phyloP scores from a whole-genome alignment of 768 basidiomycete species.

The Termitomyces sp. region DNA sequence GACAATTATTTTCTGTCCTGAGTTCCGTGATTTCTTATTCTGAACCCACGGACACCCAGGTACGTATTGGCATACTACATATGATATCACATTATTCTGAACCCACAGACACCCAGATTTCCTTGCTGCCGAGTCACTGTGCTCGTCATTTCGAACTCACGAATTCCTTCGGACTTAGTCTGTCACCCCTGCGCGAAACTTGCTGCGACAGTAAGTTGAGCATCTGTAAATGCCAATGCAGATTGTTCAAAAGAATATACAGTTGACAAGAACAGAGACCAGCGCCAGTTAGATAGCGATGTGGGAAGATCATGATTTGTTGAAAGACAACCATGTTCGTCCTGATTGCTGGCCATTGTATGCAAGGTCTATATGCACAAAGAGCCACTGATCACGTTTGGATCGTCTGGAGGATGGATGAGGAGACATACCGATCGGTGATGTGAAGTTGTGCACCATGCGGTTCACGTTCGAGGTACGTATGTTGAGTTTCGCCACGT shows the following conservation, averaged over 20 bases:
- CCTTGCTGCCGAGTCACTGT: too few relatives aligned
- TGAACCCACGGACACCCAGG: too few relatives aligned
- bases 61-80: too few relatives aligned
- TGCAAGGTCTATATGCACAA: conserved; percentile 21
- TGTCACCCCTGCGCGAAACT: too few relatives aligned
- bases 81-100: too few relatives aligned
- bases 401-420: neutral
- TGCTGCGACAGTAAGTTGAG: neutral
- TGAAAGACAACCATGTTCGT: conserved; percentile 32
- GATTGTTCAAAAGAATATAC: neutral
- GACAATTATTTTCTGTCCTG: too few relatives aligned
- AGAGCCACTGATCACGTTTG: neutral
- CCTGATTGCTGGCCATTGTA: conserved; percentile 17
- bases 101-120: too few relatives aligned
- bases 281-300: neutral
- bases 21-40: too few relatives aligned
- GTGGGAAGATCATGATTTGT: conserved; percentile 20
- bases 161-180: too few relatives aligned
- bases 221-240: neutral
- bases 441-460: conserved; percentile 62
- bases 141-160: too few relatives aligned
- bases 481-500: conserved; percentile 39
- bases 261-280: neutral
- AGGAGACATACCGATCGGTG: conserved; percentile 58
- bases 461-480: conserved; percentile 38